phyloP scores from a whole-genome alignment of 257 asterid genomes.

The Scutellaria galericulata region DNA sequence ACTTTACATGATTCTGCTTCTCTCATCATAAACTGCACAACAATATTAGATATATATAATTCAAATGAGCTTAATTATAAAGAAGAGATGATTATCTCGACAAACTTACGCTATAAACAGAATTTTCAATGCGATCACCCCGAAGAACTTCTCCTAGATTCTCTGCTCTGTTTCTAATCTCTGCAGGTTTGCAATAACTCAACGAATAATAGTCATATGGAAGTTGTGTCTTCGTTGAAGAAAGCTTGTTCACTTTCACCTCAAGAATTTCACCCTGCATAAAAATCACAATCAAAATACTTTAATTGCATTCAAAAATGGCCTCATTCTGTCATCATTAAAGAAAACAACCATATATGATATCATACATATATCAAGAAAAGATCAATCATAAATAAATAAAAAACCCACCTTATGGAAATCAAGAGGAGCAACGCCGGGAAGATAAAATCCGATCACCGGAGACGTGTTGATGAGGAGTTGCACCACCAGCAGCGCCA shows the following conservation, averaged over 20 bases:
- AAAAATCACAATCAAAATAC: not conserved
- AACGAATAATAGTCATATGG: slow-evolving; percentile 62
- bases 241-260: slow-evolving; percentile 62
- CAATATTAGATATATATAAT: not conserved
- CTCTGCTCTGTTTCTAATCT: slow-evolving; percentile 49
- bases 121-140: slow-evolving; percentile 60
- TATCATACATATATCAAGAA: not conserved
- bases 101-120: slow-evolving; percentile 53
- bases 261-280: slow-evolving; percentile 57
- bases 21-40: slow-evolving; percentile 54
- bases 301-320: not conserved
- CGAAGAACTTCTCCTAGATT: slow-evolving; percentile 64
- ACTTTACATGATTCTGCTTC: slow-evolving; percentile 49
- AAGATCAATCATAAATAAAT: not conserved
- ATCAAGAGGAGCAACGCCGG: slow-evolving; percentile 62
- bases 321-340: not conserved
- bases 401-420: slow-evolving; percentile 35
- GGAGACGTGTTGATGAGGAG: slow-evolving; percentile 34
- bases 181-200: slow-evolving; percentile 51
- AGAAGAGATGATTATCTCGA: too few relatives aligned
- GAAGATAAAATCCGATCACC: slow-evolving; percentile 55
- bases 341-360: not conserved
- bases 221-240: slow-evolving; percentile 58
- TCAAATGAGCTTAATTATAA: too few relatives aligned
- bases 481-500: slow-evolving; percentile 12